Base-by-base conservation (phyloP, 73 alveolate genomes). In the Paramecium sexaurelia region DNA sequence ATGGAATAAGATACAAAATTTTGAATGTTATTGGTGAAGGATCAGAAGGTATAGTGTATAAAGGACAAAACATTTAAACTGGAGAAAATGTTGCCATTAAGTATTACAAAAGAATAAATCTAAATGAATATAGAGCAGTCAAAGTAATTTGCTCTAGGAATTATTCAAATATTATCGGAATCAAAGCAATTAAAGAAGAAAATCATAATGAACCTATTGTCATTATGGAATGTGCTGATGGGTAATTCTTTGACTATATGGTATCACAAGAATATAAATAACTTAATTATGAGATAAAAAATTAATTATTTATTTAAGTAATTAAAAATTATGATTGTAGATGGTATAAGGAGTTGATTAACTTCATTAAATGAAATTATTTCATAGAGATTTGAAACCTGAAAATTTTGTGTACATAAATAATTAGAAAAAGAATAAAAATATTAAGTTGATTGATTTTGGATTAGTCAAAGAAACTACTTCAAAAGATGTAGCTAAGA, bases 351-450 rank as follows among this genome's bases (percentile, higher is more conserved):
- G 83, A 1, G 39, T 61, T 11, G 22, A 61, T 22, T 61, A 61
- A 9, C 47, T 61, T 10, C 83, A 61, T 26, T 11, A 61, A 6
- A 2, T 29, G 47, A 45, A 24, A 32, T 11, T 61, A 26, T 29
- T 61, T 29, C 83, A 61, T 11, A 29, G 47, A 29, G 43, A 61
- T 61, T 61, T 61, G 24, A 61, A 61, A 61, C 83, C 83, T 13
- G 83, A 61, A 61, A 29, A 61, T 26, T 29, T 61, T 61, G 93
- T 92, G 6, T 61, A 29, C 7, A 61, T 61, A 8, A 10, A 61
- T 1, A 10, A 20, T 1, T 3, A 15, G 17, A 51, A 17, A 1
- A 51, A 51, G 1, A 19, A 61, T 6, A 61, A 26, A 29, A 61
- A 8, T 61, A 61, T 61, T 29, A 61, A 61, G 11, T 24, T 61